Evolutionary conservation across 2,329 filamentous ascomycete genomes (phyloP).

Genomic region (Paracorniculantispora psalliotae): DNA sequence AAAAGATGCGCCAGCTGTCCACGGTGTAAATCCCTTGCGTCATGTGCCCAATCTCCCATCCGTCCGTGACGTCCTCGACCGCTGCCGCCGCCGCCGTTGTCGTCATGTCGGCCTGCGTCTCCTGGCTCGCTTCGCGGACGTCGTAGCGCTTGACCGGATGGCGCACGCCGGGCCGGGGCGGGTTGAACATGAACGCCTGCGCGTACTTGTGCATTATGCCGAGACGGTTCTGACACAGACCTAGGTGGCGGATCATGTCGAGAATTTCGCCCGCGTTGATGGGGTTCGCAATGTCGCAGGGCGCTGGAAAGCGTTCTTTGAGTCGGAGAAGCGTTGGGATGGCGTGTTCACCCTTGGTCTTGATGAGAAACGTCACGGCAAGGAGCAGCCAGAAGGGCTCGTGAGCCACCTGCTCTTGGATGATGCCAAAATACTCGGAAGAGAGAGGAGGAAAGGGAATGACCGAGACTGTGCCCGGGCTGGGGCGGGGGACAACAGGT

Average conservation of each 20-base stretch:
- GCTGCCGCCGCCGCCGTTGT: too few relatives aligned
- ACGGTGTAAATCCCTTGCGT: slow-evolving; percentile 78
- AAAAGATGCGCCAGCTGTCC: slow-evolving; percentile 93
- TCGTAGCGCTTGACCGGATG: slow-evolving; percentile 49
- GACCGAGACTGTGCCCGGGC: slow-evolving; percentile 44
- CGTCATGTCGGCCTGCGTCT: neutral
- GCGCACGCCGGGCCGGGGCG: slow-evolving; percentile 55
- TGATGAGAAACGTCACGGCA: slow-evolving; percentile 79
- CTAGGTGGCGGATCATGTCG: slow-evolving; percentile 62
- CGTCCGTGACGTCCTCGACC: slow-evolving; percentile 27
- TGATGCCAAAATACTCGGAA: slow-evolving; percentile 63
- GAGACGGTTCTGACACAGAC: slow-evolving; percentile 64
- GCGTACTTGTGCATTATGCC: slow-evolving; percentile 66
- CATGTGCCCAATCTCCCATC: slow-evolving; percentile 83
- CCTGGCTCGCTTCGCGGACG: slow-evolving; percentile 25
- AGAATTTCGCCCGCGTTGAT: slow-evolving; percentile 48
- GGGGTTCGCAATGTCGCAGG: slow-evolving; percentile 53
- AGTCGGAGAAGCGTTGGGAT: slow-evolving; percentile 71
- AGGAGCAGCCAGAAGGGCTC: slow-evolving; percentile 78
- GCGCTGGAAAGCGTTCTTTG: slow-evolving; percentile 63
- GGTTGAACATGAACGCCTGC: slow-evolving; percentile 58
- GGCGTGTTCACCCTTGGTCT: slow-evolving; percentile 67
- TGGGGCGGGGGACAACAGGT: slow-evolving; percentile 28
- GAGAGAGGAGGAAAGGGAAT: slow-evolving; percentile 65
- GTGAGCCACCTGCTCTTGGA: slow-evolving; percentile 73